Evolutionary conservation across 352 stramenopile genomes (phyloP).

Genomic region (Saprolegnia parasitica): DNA sequence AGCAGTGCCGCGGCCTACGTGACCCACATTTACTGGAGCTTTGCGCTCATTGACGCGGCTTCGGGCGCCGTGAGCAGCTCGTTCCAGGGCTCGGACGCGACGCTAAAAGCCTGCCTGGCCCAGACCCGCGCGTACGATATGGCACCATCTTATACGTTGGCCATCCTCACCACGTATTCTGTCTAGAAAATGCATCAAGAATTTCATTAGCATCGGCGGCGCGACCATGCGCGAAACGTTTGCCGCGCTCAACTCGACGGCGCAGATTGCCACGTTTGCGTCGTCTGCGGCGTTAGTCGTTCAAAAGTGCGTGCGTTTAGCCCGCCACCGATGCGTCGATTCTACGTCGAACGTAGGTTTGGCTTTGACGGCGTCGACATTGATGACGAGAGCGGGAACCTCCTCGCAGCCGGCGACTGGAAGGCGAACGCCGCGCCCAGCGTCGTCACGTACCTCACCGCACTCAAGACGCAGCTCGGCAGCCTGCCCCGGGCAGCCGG

Average conservation of each 20-base stretch:
- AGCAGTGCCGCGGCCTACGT: constrained; percentile 32
- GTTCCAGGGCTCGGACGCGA: constrained; percentile 55
- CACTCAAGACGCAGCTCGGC: constrained; percentile 44
- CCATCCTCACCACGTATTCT: neutral
- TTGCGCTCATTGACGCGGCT: constrained; percentile 52
- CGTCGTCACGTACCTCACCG: constrained; percentile 43
- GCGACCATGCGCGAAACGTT: constrained; percentile 75
- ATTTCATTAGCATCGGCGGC: constrained; percentile 59
- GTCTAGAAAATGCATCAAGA: constrained; percentile 52
- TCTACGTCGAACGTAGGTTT: neutral
- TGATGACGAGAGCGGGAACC: constrained; percentile 54
- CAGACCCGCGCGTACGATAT: constrained; percentile 36
- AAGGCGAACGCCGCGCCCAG: constrained; percentile 35
- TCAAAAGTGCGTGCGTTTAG: constrained; percentile 38
- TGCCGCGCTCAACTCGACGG: constrained; percentile 33
- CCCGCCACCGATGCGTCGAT: neutral
- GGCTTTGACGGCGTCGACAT: constrained; percentile 67
- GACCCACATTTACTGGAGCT: constrained; percentile 72
- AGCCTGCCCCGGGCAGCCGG: constrained; percentile 50
- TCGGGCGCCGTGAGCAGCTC: constrained; percentile 41
- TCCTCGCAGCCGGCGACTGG: constrained; percentile 45
- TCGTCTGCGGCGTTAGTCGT: constrained; percentile 46
- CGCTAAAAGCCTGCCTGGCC: constrained; percentile 53
- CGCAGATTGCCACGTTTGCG: constrained; percentile 46
- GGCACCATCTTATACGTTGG: neutral